Evolutionary conservation across 2,329 filamentous ascomycete species (phyloP).

Genomic region (Hypocrella siamensis): DNA sequence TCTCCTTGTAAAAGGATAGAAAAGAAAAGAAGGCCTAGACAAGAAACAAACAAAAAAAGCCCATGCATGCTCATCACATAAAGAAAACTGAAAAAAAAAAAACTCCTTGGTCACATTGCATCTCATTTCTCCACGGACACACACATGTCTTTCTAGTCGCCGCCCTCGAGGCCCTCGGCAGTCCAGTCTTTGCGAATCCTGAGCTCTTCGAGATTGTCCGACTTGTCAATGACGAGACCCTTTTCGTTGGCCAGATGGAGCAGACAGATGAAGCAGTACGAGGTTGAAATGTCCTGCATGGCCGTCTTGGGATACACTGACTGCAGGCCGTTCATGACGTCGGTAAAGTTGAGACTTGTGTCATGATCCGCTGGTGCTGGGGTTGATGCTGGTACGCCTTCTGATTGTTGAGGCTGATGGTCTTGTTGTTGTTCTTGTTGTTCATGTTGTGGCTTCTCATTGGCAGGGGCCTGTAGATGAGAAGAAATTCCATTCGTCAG

Average conservation of each 20-base stretch:
- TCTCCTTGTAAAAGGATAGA: too few relatives aligned
- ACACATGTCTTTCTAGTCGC: slow-evolving; percentile 11
- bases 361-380: slow-evolving; percentile 22
- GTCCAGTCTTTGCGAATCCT: slow-evolving; percentile 47
- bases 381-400: slow-evolving; percentile 13
- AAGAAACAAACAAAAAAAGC: too few relatives aligned
- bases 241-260: slow-evolving; percentile 89
- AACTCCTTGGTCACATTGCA: too few relatives aligned
- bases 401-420: background rate
- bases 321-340: slow-evolving; percentile 81
- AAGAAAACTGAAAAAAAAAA: too few relatives aligned
- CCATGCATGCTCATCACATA: too few relatives aligned
- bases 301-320: slow-evolving; percentile 70
- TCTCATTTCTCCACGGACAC: too few relatives aligned
- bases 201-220: slow-evolving; percentile 40
- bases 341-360: slow-evolving; percentile 63
- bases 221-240: slow-evolving; percentile 60
- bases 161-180: slow-evolving; percentile 36
- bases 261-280: slow-evolving; percentile 81
- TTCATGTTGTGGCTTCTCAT: background rate
- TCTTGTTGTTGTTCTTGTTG: background rate
- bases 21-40: too few relatives aligned
- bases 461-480: slow-evolving; percentile 3
- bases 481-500: slow-evolving; percentile 2
- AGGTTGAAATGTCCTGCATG: slow-evolving; percentile 92